Base-by-base conservation (phyloP, 768 basidiomycete species). In the Harrya chromipes region DNA sequence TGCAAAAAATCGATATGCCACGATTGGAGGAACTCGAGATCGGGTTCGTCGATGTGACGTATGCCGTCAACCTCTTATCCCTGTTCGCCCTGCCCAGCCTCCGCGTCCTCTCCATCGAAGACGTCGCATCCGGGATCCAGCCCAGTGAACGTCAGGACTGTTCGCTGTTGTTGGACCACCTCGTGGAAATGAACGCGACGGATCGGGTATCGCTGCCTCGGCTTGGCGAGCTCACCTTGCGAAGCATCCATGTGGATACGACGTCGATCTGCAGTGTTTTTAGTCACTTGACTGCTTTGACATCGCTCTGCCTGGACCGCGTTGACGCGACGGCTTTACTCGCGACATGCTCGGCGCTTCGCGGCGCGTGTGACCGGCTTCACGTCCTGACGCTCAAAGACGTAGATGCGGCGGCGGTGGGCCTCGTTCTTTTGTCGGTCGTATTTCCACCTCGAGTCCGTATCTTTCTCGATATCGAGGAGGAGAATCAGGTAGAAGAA, bases 41-140 rank as follows among this genome's bases (percentile, higher is more conserved):
- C 43, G 77, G 77, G 19, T 76, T 76, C 54, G 59, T 74, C 38
- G 74, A 78, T 47, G 65, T 67, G 41, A 59, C 64, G 16, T 70
- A 75, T 50, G 72, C 71, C 11, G 53, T 71, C 13, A 45, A 67
- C 29, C 56, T 79, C 14, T 59, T 79, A 31, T 71, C 72, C 4
- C 31, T 66, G 20, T 67, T 82, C 47, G 47, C 43, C 13, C 41
- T 77, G 14, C 77, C 78, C 1, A 53, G 59, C 5, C 59, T 82
- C 14, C 46, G 56, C 8, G 58, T 62, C 8, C 54, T 82, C 12
- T 56, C 63, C 13, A 49, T 82, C 21, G 80, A 82, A 57, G 79
- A 80, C 50, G 66, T 81, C 6, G 70, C 73, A 0, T 66, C 59
- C 7, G 68, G 62, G 24, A 59, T 80, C 33, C 70, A 66, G 47